Evolutionary conservation across 2,329 filamentous ascomycete genomes (phyloP).

Genomic region (Trichophyton mentagrophytes): DNA sequence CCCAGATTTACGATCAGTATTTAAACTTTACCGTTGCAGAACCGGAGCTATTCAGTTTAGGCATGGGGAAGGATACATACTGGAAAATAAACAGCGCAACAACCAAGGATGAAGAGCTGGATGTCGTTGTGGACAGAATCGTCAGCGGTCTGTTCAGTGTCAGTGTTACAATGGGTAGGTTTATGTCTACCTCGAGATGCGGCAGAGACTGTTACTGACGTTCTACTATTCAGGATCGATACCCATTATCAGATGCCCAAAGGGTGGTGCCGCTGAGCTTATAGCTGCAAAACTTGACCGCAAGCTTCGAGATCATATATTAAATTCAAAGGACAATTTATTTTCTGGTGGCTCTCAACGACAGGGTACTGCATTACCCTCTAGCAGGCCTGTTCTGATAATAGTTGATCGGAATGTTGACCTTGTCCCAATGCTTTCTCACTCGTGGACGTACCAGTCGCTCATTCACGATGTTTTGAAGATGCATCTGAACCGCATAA

Average conservation of each 20-base stretch:
- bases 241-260: constrained; percentile 88
- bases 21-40: constrained; percentile 95
- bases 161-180: constrained; percentile 85
- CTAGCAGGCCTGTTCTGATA: constrained; percentile 75
- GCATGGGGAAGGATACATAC: constrained; percentile 86
- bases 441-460: constrained; percentile 85
- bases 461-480: constrained; percentile 66
- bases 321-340: constrained; percentile 95
- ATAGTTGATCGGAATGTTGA: constrained; percentile 94
- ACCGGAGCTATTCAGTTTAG: constrained; percentile 86
- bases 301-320: constrained; percentile 87
- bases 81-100: constrained; percentile 91
- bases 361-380: constrained; percentile 45
- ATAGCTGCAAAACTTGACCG: constrained; percentile 88
- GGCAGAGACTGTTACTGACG: neutral
- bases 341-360: constrained; percentile 56
- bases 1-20: constrained; percentile 92
- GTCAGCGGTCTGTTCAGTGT: constrained; percentile 97
- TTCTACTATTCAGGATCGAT: constrained; percentile 52
- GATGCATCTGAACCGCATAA: constrained; percentile 85
- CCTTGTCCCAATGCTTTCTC: constrained; percentile 94
- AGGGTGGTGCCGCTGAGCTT: constrained; percentile 83
- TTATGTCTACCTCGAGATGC: neutral
- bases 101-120: constrained; percentile 80
- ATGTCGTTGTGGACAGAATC: constrained; percentile 75